Conservation (phyloP, 1,284 basidiomycete species). For the Moesziomyces globuligerus region DNA sequence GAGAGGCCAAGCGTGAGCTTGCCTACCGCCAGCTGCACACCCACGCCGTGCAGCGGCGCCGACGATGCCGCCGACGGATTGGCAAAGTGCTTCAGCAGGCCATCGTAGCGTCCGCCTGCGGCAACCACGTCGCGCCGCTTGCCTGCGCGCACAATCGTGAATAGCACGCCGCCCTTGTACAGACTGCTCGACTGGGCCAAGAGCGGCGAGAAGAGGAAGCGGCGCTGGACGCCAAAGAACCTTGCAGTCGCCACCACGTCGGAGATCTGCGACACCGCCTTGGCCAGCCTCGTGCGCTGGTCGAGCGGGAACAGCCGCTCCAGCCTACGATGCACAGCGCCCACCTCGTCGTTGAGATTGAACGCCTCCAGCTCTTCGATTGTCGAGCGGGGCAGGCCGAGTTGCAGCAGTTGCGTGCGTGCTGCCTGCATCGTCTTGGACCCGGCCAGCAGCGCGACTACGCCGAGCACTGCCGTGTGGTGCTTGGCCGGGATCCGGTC, state of each 20-base stretch:
- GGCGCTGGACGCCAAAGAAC: constrained; percentile 74
- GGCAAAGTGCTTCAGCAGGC: constrained; percentile 75
- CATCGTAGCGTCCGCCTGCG: constrained; percentile 83
- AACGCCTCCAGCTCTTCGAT: constrained; percentile 64
- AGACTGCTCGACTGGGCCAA: constrained; percentile 73
- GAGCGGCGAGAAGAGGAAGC: constrained; percentile 77
- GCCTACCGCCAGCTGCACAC: constrained; percentile 80
- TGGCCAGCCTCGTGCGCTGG: constrained; percentile 54
- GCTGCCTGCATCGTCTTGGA: constrained; percentile 48
- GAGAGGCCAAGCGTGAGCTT: constrained; percentile 80
- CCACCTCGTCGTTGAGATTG: constrained; percentile 56
- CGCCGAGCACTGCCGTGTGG: constrained; percentile 45
- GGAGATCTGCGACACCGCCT: constrained; percentile 73
- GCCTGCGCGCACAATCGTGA: constrained; percentile 76
- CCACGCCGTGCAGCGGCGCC: constrained; percentile 73
- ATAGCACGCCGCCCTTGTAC: constrained; percentile 79
- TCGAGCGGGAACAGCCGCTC: constrained; percentile 52
- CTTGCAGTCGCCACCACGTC: constrained; percentile 75
- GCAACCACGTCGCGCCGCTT: constrained; percentile 79
- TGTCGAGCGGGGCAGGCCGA: constrained; percentile 54
- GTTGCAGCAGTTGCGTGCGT: constrained; percentile 49
- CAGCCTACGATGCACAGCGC: constrained; percentile 42
- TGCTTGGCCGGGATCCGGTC: constrained; percentile 60
- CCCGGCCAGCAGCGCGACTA: constrained; percentile 43
- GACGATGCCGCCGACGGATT: constrained; percentile 67